Base-by-base conservation (phyloP, 352 stramenopile species). In the Poterioochromonas sp. region DNA sequence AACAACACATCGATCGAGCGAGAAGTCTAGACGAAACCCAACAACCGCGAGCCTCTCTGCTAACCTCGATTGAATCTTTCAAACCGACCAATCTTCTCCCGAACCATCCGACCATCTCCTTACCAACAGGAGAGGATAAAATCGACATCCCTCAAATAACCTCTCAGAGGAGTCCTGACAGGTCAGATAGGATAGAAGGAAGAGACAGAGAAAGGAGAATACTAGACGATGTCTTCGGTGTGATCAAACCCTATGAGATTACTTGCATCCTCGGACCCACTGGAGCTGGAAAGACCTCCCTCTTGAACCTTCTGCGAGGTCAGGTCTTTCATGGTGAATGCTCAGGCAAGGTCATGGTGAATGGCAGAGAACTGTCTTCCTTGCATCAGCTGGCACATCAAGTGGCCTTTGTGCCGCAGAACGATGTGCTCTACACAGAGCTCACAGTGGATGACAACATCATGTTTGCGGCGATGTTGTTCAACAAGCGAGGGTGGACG, bases 381-480 rank as follows among this genome's bases (percentile, higher is more conserved):
- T 65, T 65, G 54, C 8, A 32, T 32, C 8, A 65, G 8, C n/a
- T 35, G 8, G 8, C 8, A 35, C 54, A 65, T 65, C 8, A 35
- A 11, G n/a, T 65, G 8, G 54, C 54, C n/a, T 65, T 35, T 65
- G 54, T 65, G n/a, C 54, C 54, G 8, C 54, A 65, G n/a, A 32
- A 65, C n/a, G 54, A 65, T 65, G n/a, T 65, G 8, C n/a, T 65
- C 8, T 65, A 65, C n/a, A 32, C 8, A 35, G 54, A 65, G 8
- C n/a, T 65, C 8, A 65, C 54, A 65, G 54, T 65, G 8, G 54
- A 65, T 35, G 54, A 65, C n/a, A 65, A 65, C n/a, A 65, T 65
- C 8, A 35, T 65, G 8, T 65, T 65, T 32, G 54, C 54, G 8
- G n/a, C 54, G 8, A 65, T 65, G 54, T 65, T 65, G 54, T 65